phyloP scores from a whole-genome alignment of 371 early-diverging fungal genomes.

The Apophysomyces sp. region DNA sequence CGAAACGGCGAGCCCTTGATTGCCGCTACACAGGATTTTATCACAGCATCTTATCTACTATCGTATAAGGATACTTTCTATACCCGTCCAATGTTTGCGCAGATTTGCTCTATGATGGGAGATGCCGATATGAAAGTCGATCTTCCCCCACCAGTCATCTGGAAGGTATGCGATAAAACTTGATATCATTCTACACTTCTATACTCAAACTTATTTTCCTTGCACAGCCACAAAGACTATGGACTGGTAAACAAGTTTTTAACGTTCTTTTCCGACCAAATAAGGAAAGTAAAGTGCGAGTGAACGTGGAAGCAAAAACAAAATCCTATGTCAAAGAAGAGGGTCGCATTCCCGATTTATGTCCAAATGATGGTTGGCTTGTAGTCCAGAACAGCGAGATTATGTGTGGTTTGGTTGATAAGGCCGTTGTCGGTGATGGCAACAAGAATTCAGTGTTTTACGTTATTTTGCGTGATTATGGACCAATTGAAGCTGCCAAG shows the following conservation, averaged over 20 bases:
- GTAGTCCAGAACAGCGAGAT: constrained; percentile 92
- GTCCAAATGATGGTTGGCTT: constrained; percentile 89
- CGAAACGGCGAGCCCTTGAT: constrained; percentile 98
- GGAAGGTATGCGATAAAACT: constrained; percentile 55
- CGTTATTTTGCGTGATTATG: constrained; percentile 91
- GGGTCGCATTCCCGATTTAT: constrained; percentile 70
- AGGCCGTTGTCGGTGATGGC: constrained; percentile 95
- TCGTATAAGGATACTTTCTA: constrained; percentile 95
- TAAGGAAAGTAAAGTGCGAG: constrained; percentile 58
- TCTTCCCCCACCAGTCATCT: constrained; percentile 92
- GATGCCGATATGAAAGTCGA: constrained; percentile 83
- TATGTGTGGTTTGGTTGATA: constrained; percentile 96
- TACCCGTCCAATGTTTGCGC: constrained; percentile 91
- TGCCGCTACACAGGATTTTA: constrained; percentile 99
- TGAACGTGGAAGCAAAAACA: constrained; percentile 91
- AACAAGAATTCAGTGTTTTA: constrained; percentile 95
- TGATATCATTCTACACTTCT: not conserved
- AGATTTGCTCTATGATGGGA: constrained; percentile 85
- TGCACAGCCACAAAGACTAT: constrained; percentile 63
- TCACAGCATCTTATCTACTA: constrained; percentile 94
- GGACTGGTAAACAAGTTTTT: constrained; percentile 76
- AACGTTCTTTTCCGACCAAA: constrained; percentile 89
- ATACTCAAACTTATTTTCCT: not conserved
- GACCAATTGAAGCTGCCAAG: constrained; percentile 82
- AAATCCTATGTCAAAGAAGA: constrained; percentile 70